Base-by-base conservation (phyloP, 2,329 filamentous ascomycete species). In the Onygenales sp. region DNA sequence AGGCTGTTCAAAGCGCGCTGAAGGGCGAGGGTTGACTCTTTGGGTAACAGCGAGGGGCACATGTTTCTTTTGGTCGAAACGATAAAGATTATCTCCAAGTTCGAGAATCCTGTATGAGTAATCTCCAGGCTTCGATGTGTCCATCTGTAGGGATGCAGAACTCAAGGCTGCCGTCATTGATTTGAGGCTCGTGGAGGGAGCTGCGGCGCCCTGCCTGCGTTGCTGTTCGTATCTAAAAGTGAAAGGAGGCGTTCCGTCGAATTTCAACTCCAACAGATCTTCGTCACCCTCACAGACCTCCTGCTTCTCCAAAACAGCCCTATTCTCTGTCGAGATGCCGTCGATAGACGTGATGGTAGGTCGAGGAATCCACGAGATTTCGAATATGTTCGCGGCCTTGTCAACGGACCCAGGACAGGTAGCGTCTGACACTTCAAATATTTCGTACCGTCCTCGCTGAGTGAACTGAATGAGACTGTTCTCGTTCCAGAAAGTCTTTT, bases 211-310 rank as follows among this genome's bases (percentile, higher is more conserved):
- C 9, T 86, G 79, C 61, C 85, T 87, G 62, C 88, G 84, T 48
- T 81, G 82, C 59, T 94, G 79, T 60, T 90, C 83, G 66, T 96
- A 97, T 59, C 88, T 81, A 47, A 95, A 78, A 60, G 85, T 83
- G 67, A 87, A 97, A 1, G 93, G 93, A 37, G 91, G 81, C 49
- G 85, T 80, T 81, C 89, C 92, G 66, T 81, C 81, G 57, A 98
- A 79, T 43, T 80, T 79, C 51, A 98, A 75, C 63, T 96, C 90
- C 52, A 96, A 84, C 3, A 84, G 83, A 67, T 96, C 92, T 63
- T 95, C 87, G 57, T 97, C 92, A 33, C 92, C 92, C 72, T 98
- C 91, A 65, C 93, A 98, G 33, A 98, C 85, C 56, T 91, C 85
- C 42, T 84, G 80, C 69, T 94, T 94, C 60, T 84, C 67, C 65